Conservation (phyloP, 768 basidiomycete genomes). For the Panaeolus cyanescens region DNA sequence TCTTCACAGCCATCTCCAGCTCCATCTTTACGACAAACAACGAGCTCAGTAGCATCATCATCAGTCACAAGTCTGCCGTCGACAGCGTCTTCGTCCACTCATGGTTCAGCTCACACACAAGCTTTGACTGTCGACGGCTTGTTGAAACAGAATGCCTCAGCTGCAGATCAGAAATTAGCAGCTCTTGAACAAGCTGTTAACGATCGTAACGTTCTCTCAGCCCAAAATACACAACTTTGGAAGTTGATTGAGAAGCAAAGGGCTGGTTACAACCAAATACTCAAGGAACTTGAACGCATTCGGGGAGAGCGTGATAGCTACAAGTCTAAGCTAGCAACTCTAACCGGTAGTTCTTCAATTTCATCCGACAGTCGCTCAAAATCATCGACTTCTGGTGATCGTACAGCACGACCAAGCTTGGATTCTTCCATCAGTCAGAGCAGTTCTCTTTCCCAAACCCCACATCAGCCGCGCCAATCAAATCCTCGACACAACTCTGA, state of each 20-base stretch:
- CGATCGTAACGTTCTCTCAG: conserved; percentile 78
- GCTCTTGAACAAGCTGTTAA: conserved; percentile 78
- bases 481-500: conserved; percentile 37
- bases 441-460: conserved; percentile 11
- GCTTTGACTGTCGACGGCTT: conserved; percentile 47
- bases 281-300: conserved; percentile 86
- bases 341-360: conserved; percentile 21
- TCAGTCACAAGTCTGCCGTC: conserved; percentile 29
- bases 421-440: conserved; percentile 22
- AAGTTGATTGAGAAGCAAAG: conserved; percentile 94
- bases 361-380: conserved; percentile 30
- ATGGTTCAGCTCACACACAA: conserved; percentile 40
- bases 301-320: conserved; percentile 77
- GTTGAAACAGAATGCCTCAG: conserved; percentile 52
- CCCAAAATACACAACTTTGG: conserved; percentile 92
- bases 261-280: conserved; percentile 72
- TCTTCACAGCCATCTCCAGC: conserved; percentile 35
- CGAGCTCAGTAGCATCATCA: conserved; percentile 23
- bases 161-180: conserved; percentile 55
- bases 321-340: conserved; percentile 46
- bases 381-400: conserved; percentile 16
- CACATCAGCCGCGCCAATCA: conserved; percentile 10
- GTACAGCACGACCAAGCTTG: conserved; percentile 28
- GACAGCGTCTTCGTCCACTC: conserved; percentile 32
- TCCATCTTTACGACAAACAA: conserved; percentile 25